phyloP scores from a whole-genome alignment of 139 green algal species.

The Pseudopediastrum boryanum region DNA sequence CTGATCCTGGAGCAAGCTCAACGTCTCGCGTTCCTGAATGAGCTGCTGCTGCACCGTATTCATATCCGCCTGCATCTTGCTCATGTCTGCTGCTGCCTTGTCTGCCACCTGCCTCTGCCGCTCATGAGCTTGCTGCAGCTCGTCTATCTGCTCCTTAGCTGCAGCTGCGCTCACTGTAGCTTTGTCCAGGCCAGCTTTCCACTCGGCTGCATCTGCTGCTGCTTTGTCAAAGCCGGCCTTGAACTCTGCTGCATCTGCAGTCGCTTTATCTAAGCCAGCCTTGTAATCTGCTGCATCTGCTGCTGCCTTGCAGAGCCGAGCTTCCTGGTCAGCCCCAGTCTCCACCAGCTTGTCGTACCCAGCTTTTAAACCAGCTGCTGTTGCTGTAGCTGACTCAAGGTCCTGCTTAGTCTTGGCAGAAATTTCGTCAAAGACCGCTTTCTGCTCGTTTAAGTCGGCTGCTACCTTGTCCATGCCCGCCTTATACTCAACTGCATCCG shows the following conservation, averaged over 20 bases:
- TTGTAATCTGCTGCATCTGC: conserved; percentile 38
- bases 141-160: neutral
- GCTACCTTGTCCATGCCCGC: conserved; percentile 17
- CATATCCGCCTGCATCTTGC: conserved; percentile 31
- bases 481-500: conserved; percentile 23
- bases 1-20: conserved; percentile 31
- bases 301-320: neutral
- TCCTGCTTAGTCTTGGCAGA: neutral
- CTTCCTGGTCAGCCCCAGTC: conserved; percentile 16
- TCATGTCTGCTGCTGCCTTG: conserved; percentile 13
- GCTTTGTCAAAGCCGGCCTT: conserved; percentile 36
- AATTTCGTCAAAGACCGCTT: conserved; percentile 29
- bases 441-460: conserved; percentile 15
- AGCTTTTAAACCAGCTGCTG: conserved; percentile 18
- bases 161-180: neutral
- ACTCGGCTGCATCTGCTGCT: neutral
- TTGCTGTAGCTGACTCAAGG: conserved; percentile 15
- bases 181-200: conserved; percentile 13
- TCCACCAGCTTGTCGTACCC: conserved; percentile 32
- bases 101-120: neutral
- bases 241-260: conserved; percentile 21
- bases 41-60: conserved; percentile 30
- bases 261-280: conserved; percentile 30
- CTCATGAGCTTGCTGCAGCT: neutral
- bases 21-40: conserved; percentile 15